phyloP scores from a whole-genome alignment of 768 basidiomycete genomes.

The Glaciozyma antarctica region DNA sequence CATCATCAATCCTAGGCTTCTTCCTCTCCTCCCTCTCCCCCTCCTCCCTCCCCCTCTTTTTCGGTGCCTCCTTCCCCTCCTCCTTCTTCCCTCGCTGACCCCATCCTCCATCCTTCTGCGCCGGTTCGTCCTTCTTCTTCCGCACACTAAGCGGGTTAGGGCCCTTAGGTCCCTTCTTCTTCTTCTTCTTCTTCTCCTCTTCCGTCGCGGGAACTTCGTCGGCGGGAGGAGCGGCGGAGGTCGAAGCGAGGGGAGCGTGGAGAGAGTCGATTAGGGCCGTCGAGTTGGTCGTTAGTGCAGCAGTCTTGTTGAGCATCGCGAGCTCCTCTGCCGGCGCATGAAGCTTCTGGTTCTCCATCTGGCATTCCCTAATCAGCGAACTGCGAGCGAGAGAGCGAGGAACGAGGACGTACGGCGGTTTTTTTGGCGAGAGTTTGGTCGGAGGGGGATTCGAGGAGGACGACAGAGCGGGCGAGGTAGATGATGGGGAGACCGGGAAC shows the following conservation, averaged over 20 bases:
- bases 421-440: slow-evolving; percentile 65
- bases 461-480: slow-evolving; percentile 78
- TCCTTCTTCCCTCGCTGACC: too few species aligned
- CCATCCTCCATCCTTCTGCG: neutral
- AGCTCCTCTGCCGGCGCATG: slow-evolving; percentile 46
- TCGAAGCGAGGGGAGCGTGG: slow-evolving; percentile 3
- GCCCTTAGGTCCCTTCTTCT: slow-evolving; percentile 54
- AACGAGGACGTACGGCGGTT: slow-evolving; percentile 44
- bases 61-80: neutral
- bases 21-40: neutral
- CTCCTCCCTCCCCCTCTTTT: neutral
- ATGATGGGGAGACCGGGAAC: slow-evolving; percentile 81
- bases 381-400: slow-evolving; percentile 7
- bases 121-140: slow-evolving; percentile 43
- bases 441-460: slow-evolving; percentile 85
- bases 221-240: slow-evolving; percentile 7
- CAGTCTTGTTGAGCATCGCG: slow-evolving; percentile 17
- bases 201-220: slow-evolving; percentile 4
- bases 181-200: slow-evolving; percentile 37
- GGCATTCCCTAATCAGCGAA: neutral
- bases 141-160: slow-evolving; percentile 89
- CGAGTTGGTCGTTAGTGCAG: slow-evolving; percentile 12
- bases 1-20: neutral
- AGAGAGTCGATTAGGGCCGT: slow-evolving; percentile 1
- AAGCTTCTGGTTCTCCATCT: slow-evolving; percentile 57